Percentiles rank a stretch among this genome's conserved stretches.
Conservation (phyloP, 164 flowering plant genomes). For the Magnolia sinica region DNA sequence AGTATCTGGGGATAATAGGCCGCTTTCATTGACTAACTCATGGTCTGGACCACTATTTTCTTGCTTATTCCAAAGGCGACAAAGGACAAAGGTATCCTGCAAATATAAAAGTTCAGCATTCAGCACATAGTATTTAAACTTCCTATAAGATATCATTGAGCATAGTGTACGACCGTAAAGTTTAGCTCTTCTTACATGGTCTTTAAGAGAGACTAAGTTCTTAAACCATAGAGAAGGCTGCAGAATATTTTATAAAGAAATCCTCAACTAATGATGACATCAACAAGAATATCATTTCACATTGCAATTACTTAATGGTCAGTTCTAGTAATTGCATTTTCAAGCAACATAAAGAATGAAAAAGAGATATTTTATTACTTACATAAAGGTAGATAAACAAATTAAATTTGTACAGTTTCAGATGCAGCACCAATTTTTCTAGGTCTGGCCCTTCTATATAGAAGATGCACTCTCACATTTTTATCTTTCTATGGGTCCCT, state of each 20-base stretch:
- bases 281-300: too few species aligned
- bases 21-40: not conserved
- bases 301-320: too few species aligned
- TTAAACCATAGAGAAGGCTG: not conserved
- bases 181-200: not conserved
- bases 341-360: not conserved
- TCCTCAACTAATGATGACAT: not conserved
- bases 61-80: constrained; percentile 11
- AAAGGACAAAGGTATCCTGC: constrained; percentile 14
- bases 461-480: too few species aligned
- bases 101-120: not conserved
- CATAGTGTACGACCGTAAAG: not conserved
- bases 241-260: not conserved
- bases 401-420: too few species aligned
- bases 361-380: too few species aligned
- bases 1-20: not conserved
- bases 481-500: too few species aligned
- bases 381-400: too few species aligned
- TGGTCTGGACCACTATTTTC: constrained; percentile 1
- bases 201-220: not conserved
- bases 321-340: too few species aligned
- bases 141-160: not conserved
- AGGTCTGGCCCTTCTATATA: too few species aligned
- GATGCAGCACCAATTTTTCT: too few species aligned
- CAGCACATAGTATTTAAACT: too few species aligned